Evolutionary conservation across 2,329 filamentous ascomycete genomes (phyloP).

Genomic region (Ilyonectria sp.): DNA sequence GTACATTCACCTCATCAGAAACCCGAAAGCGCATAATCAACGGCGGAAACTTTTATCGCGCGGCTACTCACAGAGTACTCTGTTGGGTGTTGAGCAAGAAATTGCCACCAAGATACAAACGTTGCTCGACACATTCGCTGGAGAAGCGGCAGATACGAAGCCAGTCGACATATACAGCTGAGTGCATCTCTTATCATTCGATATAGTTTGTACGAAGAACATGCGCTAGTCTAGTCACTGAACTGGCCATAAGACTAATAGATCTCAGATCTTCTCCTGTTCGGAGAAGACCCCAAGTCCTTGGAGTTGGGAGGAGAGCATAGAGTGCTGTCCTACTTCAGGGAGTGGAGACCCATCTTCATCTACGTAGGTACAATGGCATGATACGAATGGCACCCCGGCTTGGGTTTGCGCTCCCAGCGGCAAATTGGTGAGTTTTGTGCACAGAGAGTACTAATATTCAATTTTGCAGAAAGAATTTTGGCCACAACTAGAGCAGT

Average conservation of each 20-base stretch:
- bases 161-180: not conserved
- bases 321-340: conserved; percentile 6
- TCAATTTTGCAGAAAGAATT: conserved; percentile 11
- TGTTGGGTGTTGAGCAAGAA: not conserved
- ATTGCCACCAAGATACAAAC: not conserved
- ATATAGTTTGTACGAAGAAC: conserved; percentile 12
- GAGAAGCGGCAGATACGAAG: not conserved
- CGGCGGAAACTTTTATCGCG: not conserved
- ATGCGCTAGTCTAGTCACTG: not conserved
- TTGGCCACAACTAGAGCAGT: not conserved
- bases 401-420: no score
- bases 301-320: conserved; percentile 5
- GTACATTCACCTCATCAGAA: no score
- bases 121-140: not conserved
- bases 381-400: no score
- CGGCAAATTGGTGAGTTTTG: no score
- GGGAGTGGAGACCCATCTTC: conserved; percentile 16
- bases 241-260: not conserved
- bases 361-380: conserved; percentile 6
- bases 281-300: conserved; percentile 11
- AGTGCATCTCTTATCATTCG: conserved; percentile 3
- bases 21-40: not conserved
- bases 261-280: not conserved
- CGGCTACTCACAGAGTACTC: not conserved
- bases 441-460: no score